Evolutionary conservation across 2,329 filamentous ascomycete species (phyloP), one percentile per base, ranked within the genome.

Genomic region (Penicillium sclerotigenum): DNA sequence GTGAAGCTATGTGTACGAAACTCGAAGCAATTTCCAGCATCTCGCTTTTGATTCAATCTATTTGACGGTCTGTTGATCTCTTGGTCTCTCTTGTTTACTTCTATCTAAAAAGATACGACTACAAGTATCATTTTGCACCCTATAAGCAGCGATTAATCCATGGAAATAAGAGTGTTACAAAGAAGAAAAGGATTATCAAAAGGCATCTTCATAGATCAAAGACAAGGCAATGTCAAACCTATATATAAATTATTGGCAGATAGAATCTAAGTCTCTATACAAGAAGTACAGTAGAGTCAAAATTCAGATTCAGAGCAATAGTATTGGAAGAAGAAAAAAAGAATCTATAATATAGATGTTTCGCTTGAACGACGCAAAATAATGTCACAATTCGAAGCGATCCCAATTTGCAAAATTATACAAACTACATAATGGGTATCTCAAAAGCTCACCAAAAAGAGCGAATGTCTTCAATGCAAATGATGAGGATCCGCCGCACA

Each of bases 401-500:
- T 22, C 18, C 18, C 8, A 46, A 46, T 33, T 33, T 33, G 42
- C 28, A 46, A 33, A 46, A 46, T 16, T 22, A 46, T 37, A 24
- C 28, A 33, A 33, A 34, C 28, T 22, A 33, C 42, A 46, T 33
- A 22, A 31, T 22, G 29, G 22, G 38, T 49, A 42, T 49, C 36
- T 48, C 14, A 22, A 13, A 54, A 47, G 18, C n/a, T 29, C 42
- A 18, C 26, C 20, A 13, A 22, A 26, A 33, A 51, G 48, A 42
- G 36, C 52, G n/a, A 47, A 24, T 6, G 13, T 20, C 18, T 26
- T 61, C 50, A 61, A 37, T 60, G 58, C 38, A 58, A 37, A 55
- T 60, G 51, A 20, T 60, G 47, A 20, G 56, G 59, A 36, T 61
- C 59, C 8, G 57, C 40, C 1, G 62, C 69, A 47, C 62, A 64